Conservation (phyloP, 768 basidiomycete genomes). For the Calvatia gigantea region DNA sequence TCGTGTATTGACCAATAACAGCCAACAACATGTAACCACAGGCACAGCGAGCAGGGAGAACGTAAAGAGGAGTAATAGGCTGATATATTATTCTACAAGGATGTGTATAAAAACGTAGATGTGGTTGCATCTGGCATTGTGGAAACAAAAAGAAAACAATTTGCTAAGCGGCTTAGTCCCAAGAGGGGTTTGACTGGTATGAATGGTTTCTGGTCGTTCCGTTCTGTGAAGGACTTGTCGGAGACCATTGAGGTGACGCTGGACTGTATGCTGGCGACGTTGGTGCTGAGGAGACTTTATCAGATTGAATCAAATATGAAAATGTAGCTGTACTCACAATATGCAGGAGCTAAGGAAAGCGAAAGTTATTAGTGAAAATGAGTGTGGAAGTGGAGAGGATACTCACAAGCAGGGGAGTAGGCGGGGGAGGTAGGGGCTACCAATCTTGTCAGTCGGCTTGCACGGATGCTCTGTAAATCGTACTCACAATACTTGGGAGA, state of each 20-base stretch:
- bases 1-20: constrained; percentile 10
- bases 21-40: constrained; percentile 13
- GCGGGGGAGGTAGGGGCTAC: constrained; percentile 83
- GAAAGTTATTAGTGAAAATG: background rate
- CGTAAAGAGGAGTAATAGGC: constrained; percentile 11
- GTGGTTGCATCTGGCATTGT: constrained; percentile 5
- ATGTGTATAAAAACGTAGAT: constrained; percentile 13
- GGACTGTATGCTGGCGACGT: constrained; percentile 86
- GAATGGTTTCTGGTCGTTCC: constrained; percentile 37
- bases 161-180: constrained; percentile 35
- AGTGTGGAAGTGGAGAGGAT: background rate
- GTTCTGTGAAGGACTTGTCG: constrained; percentile 71
- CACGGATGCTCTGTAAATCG: background rate
- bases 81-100: constrained; percentile 13
- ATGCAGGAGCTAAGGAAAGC: constrained; percentile 59
- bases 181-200: constrained; percentile 49
- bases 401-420: constrained; percentile 86
- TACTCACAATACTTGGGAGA: constrained; percentile 89
- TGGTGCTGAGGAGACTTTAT: constrained; percentile 46
- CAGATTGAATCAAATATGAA: constrained; percentile 13
- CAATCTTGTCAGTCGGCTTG: constrained; percentile 12
- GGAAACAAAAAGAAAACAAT: background rate
- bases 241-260: constrained; percentile 81
- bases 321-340: constrained; percentile 49
- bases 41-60: constrained; percentile 4